Evolutionary conservation across 1,284 basidiomycete genomes (phyloP).

Genomic region (Cystobasidium pallidum): DNA sequence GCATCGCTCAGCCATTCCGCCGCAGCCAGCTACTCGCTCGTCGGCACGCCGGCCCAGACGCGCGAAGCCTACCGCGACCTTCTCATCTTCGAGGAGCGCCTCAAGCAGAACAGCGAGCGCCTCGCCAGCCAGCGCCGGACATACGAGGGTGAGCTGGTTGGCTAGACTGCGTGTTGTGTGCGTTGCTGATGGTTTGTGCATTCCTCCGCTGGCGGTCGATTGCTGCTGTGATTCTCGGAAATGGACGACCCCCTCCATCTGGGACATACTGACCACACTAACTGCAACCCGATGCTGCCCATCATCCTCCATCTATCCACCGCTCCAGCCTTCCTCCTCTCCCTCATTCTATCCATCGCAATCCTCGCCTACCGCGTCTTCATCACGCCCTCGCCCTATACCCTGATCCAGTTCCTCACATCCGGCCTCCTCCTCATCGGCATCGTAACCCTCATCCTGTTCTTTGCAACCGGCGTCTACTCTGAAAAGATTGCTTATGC

Average conservation of each 20-base stretch:
- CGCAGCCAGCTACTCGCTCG: conserved; percentile 24
- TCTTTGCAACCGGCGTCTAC: conserved; percentile 97
- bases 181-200: not conserved
- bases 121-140: conserved; percentile 78
- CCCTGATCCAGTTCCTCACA: conserved; percentile 66
- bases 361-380: conserved; percentile 75
- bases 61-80: conserved; percentile 77
- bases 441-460: conserved; percentile 85
- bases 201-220: too few relatives aligned
- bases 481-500: conserved; percentile 94
- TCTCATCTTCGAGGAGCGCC: conserved; percentile 89
- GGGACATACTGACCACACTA: not conserved
- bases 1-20: not conserved
- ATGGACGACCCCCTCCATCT: not conserved
- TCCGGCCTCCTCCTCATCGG: conserved; percentile 79
- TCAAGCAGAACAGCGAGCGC: conserved; percentile 81
- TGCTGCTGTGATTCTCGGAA: not conserved
- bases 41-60: conserved; percentile 11
- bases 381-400: conserved; percentile 62
- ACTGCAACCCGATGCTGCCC: not conserved
- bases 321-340: conserved; percentile 74
- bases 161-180: not conserved
- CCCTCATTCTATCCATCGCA: conserved; percentile 69
- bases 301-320: too few relatives aligned
- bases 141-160: conserved; percentile 77